A percentile compares a stretch with the other conserved stretches of the same genome.
Evolutionary conservation across 371 early-diverging fungal genomes (phyloP).

Genomic region (Mortierella sp.): DNA sequence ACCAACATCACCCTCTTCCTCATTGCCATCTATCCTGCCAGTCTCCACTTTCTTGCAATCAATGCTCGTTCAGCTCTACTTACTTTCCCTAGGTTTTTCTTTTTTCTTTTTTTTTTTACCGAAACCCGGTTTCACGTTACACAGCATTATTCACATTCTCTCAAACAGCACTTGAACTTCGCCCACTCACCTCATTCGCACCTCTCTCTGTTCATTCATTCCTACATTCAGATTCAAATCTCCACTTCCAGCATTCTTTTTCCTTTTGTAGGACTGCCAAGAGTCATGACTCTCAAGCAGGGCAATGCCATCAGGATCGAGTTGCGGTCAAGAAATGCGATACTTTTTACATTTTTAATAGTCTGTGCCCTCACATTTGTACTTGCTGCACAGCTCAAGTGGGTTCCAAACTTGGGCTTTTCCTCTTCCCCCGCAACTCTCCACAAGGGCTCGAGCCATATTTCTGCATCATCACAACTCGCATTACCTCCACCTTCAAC

Average conservation of each 20-base stretch:
- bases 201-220: neutral
- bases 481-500: too few species aligned
- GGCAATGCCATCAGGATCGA: slow-evolving; percentile 9
- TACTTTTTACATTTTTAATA: slow-evolving; percentile 22
- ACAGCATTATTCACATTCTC: too few species aligned
- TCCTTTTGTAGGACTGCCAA: neutral
- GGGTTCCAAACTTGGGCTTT: slow-evolving; percentile 38
- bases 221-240: neutral
- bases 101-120: neutral
- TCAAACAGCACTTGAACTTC: too few species aligned
- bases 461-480: neutral
- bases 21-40: neutral
- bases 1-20: neutral
- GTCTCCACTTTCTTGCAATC: too few species aligned
- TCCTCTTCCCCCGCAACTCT: slow-evolving; percentile 2
- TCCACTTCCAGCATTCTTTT: neutral
- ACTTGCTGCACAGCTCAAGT: slow-evolving; percentile 37
- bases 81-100: neutral
- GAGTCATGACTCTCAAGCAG: slow-evolving; percentile 13
- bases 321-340: slow-evolving; percentile 20
- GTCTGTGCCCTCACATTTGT: slow-evolving; percentile 28
- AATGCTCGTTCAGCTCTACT: too few species aligned
- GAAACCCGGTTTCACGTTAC: neutral
- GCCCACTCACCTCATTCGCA: neutral
- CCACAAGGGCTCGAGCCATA: slow-evolving; percentile 12